Percentiles rank a stretch among this genome's conserved stretches.
Conservation (phyloP, 2,329 filamentous ascomycete genomes). For the Eutypa lata region DNA sequence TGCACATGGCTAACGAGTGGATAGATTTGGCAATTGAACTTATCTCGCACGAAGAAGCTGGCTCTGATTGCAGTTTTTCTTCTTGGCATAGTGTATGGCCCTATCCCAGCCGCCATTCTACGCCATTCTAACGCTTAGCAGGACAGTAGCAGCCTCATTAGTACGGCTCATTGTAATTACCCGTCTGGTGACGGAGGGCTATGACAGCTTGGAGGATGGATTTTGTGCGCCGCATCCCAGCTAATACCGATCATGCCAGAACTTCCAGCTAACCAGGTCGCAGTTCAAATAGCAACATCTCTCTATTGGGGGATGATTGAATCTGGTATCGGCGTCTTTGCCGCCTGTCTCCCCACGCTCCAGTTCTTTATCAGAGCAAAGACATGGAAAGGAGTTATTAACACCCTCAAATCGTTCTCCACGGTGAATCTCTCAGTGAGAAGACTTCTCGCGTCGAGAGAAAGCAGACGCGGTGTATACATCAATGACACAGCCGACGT, state of each 20-base stretch:
- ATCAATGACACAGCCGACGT: too few relatives aligned
- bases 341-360: conserved; percentile 11
- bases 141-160: conserved; percentile 5
- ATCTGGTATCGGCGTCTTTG: conserved; percentile 11
- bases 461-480: too few relatives aligned
- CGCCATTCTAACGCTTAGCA: neutral
- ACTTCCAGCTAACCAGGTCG: neutral
- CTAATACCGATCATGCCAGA: neutral
- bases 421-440: too few relatives aligned
- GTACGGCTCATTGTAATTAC: conserved; percentile 3
- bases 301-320: conserved; percentile 15
- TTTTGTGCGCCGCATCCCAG: neutral
- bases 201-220: neutral
- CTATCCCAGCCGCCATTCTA: neutral
- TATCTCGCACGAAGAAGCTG: conserved; percentile 4
- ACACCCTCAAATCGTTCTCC: too few relatives aligned
- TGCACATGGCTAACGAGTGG: neutral
- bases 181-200: neutral
- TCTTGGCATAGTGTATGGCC: conserved; percentile 7
- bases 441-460: too few relatives aligned
- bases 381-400: too few relatives aligned
- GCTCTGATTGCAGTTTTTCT: conserved; percentile 5
- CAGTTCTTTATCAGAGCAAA: conserved; percentile 8
- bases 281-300: conserved; percentile 9
- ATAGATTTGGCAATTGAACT: conserved; percentile 9